phyloP scores from a whole-genome alignment of 2,329 filamentous ascomycete genomes.

The Penicillium decumbens region DNA sequence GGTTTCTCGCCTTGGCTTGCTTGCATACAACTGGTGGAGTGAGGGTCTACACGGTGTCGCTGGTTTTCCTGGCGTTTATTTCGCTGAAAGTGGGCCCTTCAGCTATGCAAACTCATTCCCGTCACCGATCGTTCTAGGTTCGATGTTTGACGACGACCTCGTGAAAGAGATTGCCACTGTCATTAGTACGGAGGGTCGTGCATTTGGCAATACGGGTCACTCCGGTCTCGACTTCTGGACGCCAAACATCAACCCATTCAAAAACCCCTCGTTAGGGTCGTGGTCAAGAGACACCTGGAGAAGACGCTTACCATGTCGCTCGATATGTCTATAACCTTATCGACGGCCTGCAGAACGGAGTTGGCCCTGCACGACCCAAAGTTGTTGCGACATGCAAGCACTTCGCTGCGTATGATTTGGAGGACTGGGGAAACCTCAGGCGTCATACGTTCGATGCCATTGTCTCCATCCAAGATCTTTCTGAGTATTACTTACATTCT shows the following conservation, averaged over 20 bases:
- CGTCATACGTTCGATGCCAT: constrained; percentile 36
- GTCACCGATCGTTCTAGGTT: background rate
- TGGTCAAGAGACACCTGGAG: constrained; percentile 55
- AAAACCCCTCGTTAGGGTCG: constrained; percentile 58
- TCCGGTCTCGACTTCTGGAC: constrained; percentile 40
- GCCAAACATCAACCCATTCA: constrained; percentile 61
- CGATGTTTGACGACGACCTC: background rate
- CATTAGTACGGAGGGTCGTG: constrained; percentile 55
- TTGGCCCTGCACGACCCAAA: constrained; percentile 1
- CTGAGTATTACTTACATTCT: constrained; percentile 61
- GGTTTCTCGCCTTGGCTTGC: background rate
- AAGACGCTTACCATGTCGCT: constrained; percentile 42
- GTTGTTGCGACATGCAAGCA: constrained; percentile 56
- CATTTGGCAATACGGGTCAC: constrained; percentile 56
- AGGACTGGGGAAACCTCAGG: constrained; percentile 38
- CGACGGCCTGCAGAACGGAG: background rate
- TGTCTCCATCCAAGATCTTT: constrained; percentile 52
- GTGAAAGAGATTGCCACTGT: constrained; percentile 28
- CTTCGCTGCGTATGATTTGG: constrained; percentile 53
- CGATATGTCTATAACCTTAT: constrained; percentile 9
- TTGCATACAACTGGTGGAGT: background rate
- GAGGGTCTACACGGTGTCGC: background rate
- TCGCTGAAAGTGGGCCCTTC: background rate
- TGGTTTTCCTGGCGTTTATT: background rate
- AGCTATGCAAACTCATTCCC: background rate